Conservation (phyloP, 2,329 filamentous ascomycete species). For the Aspergillus brunneoviolaceus region DNA sequence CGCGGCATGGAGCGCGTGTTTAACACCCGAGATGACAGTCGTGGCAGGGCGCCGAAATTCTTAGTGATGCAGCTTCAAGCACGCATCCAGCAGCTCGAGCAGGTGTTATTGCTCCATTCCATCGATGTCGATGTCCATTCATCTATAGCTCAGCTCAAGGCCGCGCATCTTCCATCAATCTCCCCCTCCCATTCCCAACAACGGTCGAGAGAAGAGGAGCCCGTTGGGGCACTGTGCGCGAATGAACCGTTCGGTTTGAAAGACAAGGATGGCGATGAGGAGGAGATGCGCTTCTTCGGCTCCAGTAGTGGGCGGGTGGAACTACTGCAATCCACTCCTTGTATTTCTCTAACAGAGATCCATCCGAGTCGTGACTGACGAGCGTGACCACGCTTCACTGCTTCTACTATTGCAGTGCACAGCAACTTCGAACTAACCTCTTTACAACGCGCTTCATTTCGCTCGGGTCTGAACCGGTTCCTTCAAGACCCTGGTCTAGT, state of each 20-base stretch:
- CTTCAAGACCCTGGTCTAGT: neutral
- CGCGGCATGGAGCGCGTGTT: neutral
- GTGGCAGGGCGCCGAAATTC: neutral
- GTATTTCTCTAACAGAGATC: neutral
- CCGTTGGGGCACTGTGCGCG: neutral
- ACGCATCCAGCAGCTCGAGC: neutral
- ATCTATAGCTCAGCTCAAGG: neutral
- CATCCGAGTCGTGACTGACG: neutral
- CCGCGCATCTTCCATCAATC: too few species aligned
- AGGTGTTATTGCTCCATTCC: neutral
- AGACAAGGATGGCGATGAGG: neutral
- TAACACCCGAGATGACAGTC: neutral
- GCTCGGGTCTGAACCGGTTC: neutral
- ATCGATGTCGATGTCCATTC: conserved; percentile 1
- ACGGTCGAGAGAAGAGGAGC: neutral
- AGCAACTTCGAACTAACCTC: neutral
- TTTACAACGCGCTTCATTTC: too few species aligned
- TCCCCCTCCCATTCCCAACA: too few species aligned
- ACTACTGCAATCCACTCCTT: neutral
- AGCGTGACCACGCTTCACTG: neutral
- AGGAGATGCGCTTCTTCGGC: neutral
- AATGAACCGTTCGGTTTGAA: neutral
- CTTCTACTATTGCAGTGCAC: neutral
- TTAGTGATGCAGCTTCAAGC: neutral
- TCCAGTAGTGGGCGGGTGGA: too few species aligned